phyloP scores from a whole-genome alignment of 768 basidiomycete genomes.

The Phylloporus arenicola region DNA sequence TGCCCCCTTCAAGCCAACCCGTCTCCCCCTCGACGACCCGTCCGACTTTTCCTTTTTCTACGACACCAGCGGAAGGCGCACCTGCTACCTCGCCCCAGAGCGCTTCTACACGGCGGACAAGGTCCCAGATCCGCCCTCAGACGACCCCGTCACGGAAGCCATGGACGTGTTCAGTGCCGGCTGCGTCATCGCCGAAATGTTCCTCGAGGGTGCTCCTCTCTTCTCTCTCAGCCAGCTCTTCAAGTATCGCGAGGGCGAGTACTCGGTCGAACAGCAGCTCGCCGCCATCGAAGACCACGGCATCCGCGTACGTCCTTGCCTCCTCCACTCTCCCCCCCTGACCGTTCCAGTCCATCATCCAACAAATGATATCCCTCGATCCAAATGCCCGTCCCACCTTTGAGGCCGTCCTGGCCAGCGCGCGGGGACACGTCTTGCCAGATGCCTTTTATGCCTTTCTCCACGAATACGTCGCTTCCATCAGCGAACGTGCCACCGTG shows the following conservation, averaged over 20 bases:
- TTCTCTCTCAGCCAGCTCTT: slow-evolving; percentile 94
- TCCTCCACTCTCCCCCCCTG: not conserved
- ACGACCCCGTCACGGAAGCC: slow-evolving; percentile 84
- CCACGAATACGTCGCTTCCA: slow-evolving; percentile 79
- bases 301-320: slow-evolving; percentile 58
- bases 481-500: slow-evolving; percentile 59
- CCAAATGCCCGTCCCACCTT: slow-evolving; percentile 76
- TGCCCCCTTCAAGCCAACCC: slow-evolving; percentile 90
- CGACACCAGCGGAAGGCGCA: slow-evolving; percentile 88
- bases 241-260: slow-evolving; percentile 86
- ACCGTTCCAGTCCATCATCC: slow-evolving; percentile 65
- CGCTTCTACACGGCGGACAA: slow-evolving; percentile 84
- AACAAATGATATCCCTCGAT: slow-evolving; percentile 84
- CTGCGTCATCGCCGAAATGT: slow-evolving; percentile 93
- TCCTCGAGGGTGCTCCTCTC: slow-evolving; percentile 87
- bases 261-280: slow-evolving; percentile 67
- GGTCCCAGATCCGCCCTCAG: slow-evolving; percentile 51
- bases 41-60: slow-evolving; percentile 98
- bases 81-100: slow-evolving; percentile 95
- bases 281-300: slow-evolving; percentile 73
- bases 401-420: slow-evolving; percentile 67
- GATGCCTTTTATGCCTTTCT: slow-evolving; percentile 94
- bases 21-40: slow-evolving; percentile 92
- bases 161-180: slow-evolving; percentile 98
- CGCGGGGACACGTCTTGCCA: slow-evolving; percentile 77